These are phyloP conservation scores for Metschnikowia kofuensis DNA, from an alignment of 805 yeast genomes.

Conservation along the genomic window DNA sequence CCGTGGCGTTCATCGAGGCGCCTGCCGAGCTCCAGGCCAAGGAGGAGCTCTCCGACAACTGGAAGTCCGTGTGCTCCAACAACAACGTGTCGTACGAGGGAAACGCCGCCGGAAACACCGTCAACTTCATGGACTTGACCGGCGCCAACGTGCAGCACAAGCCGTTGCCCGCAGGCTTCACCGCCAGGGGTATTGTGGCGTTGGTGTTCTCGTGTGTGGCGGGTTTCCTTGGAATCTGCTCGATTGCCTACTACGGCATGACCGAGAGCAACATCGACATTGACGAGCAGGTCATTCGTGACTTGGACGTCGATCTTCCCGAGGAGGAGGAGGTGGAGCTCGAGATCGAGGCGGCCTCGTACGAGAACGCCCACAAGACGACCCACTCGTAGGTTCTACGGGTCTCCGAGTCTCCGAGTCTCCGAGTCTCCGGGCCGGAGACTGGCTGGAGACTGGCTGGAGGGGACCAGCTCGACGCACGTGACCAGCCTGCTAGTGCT, in stretches of 20 bases:
- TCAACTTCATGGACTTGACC: slow-evolving; percentile 59
- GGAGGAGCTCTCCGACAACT: slow-evolving; percentile 62
- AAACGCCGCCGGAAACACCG: slow-evolving; percentile 85
- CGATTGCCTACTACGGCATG: slow-evolving; percentile 81
- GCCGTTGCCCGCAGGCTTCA: slow-evolving; percentile 81
- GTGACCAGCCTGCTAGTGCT: no score
- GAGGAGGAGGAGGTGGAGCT: slow-evolving; percentile 23
- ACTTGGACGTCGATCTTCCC: slow-evolving; percentile 47
- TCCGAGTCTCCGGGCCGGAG: background rate
- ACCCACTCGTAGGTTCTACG: background rate
- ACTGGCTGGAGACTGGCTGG: no score
- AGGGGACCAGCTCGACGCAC: no score
- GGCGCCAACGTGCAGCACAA: slow-evolving; percentile 72
- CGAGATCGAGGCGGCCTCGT: slow-evolving; percentile 10
- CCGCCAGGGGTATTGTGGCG: slow-evolving; percentile 93
- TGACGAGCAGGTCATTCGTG: slow-evolving; percentile 59
- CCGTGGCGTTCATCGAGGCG: slow-evolving; percentile 76
- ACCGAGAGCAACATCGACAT: slow-evolving; percentile 66
- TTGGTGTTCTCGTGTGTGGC: slow-evolving; percentile 85
- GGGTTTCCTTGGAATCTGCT: slow-evolving; percentile 76
- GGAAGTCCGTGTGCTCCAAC: slow-evolving; percentile 56
- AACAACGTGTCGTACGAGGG: slow-evolving; percentile 57
- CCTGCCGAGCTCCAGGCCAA: slow-evolving; percentile 54
- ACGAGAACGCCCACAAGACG: slow-evolving; percentile 4
- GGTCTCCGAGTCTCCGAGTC: background rate